A percentile compares a stretch with the other conserved stretches of the same genome.
Conservation (phyloP, 768 basidiomycete species). For the Amanita subjunquillea region DNA sequence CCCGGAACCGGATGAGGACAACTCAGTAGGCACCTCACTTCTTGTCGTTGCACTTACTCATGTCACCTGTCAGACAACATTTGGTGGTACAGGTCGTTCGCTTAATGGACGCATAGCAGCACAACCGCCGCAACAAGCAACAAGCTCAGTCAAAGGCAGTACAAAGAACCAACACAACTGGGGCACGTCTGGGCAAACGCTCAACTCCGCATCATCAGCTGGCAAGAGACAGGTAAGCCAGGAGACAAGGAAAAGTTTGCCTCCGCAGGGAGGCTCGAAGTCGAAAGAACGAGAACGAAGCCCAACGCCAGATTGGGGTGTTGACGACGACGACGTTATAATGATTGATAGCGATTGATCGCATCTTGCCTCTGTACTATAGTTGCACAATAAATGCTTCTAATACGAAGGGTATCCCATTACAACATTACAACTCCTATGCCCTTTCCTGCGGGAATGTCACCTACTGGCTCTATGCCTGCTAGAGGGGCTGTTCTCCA, state of each 20-base stretch:
- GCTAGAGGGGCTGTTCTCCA: constrained; percentile 80
- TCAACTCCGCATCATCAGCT: constrained; percentile 29
- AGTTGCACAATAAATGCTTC: constrained; percentile 2
- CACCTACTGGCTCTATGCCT: constrained; percentile 49
- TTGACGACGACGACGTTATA: constrained; percentile 79
- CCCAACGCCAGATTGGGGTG: constrained; percentile 74
- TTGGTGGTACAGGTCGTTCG: constrained; percentile 58
- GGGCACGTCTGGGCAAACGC: constrained; percentile 39
- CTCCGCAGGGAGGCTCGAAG: constrained; percentile 28
- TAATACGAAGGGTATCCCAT: constrained; percentile 3
- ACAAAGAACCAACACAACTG: constrained; percentile 35
- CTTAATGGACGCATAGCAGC: constrained; percentile 43
- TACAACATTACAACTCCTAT: constrained; percentile 94
- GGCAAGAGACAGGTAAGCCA: constrained; percentile 25
- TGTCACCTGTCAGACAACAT: constrained; percentile 33
- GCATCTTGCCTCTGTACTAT: constrained; percentile 5
- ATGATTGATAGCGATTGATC: constrained; percentile 73
- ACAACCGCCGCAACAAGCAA: constrained; percentile 17
- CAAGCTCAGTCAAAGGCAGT: constrained; percentile 12
- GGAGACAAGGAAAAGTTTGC: constrained; percentile 46
- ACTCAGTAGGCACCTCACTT: constrained; percentile 11
- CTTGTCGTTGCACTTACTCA: constrained; percentile 2
- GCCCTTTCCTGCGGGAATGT: constrained; percentile 56
- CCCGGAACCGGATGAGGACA: constrained; percentile 21
- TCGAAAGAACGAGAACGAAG: constrained; percentile 38